Evolutionary conservation across 139 green algal genomes (phyloP).

Genomic region (Auxenochlorella pyrenoidosa): DNA sequence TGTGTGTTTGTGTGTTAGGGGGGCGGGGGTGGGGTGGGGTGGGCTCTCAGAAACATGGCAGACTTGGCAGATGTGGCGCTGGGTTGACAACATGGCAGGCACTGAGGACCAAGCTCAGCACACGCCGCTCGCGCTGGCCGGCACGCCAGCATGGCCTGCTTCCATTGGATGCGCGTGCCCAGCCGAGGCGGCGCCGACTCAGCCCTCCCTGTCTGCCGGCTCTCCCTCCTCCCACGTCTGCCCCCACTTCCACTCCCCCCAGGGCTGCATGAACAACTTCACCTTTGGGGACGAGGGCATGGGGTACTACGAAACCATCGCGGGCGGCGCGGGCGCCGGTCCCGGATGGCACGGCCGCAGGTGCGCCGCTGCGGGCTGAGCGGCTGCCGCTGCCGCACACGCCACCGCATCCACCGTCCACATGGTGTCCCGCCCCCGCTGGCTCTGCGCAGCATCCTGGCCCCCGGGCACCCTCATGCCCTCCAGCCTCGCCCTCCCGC

Average conservation of each 20-base stretch:
- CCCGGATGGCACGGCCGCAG: constrained; percentile 86
- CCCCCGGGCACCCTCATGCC: no score
- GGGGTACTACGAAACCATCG: constrained; percentile 99
- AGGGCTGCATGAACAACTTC: constrained; percentile 99
- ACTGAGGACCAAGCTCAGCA: no score
- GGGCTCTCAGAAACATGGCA: no score
- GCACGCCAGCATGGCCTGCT: no score
- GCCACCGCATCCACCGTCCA: not conserved
- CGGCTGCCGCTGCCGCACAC: not conserved
- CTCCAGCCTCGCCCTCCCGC: not conserved
- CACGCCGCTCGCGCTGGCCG: no score
- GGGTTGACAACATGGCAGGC: no score
- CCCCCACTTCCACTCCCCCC: not conserved
- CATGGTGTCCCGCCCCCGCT: not conserved
- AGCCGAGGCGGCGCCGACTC: not conserved
- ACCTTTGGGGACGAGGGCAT: constrained; percentile 93
- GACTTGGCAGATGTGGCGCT: no score
- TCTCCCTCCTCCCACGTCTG: no score
- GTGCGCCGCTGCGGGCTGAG: not conserved
- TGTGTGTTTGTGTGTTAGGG: no score
- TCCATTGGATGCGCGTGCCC: no score
- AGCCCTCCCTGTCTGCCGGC: not conserved
- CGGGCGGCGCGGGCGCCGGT: constrained; percentile 91
- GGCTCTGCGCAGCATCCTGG: no score
- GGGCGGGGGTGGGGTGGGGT: no score